A percentile compares a stretch with the other conserved stretches of the same genome.
Conservation (phyloP, 2,329 filamentous ascomycete genomes). For the Emmonsia crescens region DNA sequence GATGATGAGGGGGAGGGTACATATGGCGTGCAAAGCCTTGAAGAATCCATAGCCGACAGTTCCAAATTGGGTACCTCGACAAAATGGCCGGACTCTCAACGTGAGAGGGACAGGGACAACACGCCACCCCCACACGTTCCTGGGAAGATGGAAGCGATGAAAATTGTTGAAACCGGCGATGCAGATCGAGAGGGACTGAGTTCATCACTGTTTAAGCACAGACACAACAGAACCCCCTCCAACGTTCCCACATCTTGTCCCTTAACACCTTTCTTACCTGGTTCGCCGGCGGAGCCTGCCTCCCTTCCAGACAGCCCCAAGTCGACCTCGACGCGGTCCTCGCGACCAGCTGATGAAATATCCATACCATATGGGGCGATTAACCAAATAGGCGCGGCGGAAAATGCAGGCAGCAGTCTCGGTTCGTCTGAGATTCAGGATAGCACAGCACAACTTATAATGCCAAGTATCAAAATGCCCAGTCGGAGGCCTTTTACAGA, state of each 20-base stretch:
- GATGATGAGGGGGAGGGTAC: slow-evolving; percentile 33
- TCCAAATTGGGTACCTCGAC: slow-evolving; percentile 19
- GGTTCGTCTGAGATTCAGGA: slow-evolving; percentile 24
- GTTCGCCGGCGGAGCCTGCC: slow-evolving; percentile 38
- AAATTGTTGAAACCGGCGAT: background rate
- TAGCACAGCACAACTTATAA: slow-evolving; percentile 66
- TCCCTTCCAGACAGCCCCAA: slow-evolving; percentile 49
- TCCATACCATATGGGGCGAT: slow-evolving; percentile 43
- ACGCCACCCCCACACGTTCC: background rate
- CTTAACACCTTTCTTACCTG: slow-evolving; percentile 37
- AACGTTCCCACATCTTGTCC: slow-evolving; percentile 28
- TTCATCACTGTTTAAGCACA: background rate
- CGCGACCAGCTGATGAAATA: slow-evolving; percentile 49
- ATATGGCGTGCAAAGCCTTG: slow-evolving; percentile 48
- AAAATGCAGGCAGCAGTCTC: slow-evolving; percentile 41
- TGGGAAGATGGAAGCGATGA: background rate
- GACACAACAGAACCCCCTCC: slow-evolving; percentile 13
- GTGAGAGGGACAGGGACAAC: background rate
- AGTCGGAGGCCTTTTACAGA: slow-evolving; percentile 80
- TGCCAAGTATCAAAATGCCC: slow-evolving; percentile 92
- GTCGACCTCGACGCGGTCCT: slow-evolving; percentile 48
- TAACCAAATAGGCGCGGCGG: slow-evolving; percentile 46
- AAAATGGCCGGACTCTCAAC: background rate
- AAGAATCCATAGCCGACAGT: slow-evolving; percentile 35
- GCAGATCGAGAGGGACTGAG: background rate